Conservation (phyloP, 148 eudicot genomes). For the Dysphania ambrosioides region DNA sequence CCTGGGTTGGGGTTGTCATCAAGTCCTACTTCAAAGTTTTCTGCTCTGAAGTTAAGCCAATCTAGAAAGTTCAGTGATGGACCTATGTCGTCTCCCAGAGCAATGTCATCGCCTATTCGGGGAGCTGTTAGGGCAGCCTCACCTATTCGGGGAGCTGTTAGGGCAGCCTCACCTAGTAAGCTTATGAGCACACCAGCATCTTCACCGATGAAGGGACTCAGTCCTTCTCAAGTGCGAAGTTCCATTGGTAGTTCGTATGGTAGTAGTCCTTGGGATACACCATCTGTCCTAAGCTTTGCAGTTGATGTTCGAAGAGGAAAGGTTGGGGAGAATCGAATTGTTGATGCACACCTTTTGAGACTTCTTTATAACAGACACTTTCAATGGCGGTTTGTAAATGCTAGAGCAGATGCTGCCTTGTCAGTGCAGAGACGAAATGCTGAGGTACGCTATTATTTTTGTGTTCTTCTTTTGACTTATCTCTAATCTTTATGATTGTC, state of each 20-base stretch:
- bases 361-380: constrained; percentile 81
- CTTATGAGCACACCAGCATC: constrained; percentile 42
- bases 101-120: constrained; percentile 72
- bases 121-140: constrained; percentile 62
- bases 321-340: constrained; percentile 81
- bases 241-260: constrained; percentile 46
- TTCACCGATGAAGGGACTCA: constrained; percentile 64
- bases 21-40: constrained; percentile 59
- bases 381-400: constrained; percentile 98
- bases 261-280: constrained; percentile 58
- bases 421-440: constrained; percentile 68
- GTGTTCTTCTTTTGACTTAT: constrained; percentile 14
- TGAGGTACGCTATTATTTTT: constrained; percentile 50
- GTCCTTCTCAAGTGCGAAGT: constrained; percentile 72
- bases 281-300: constrained; percentile 87
- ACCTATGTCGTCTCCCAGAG: constrained; percentile 53
- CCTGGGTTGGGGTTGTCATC: constrained; percentile 61
- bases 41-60: constrained; percentile 52
- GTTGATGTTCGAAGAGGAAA: constrained; percentile 95
- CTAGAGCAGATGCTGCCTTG: constrained; percentile 71
- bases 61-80: constrained; percentile 60
- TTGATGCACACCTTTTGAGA: constrained; percentile 81
- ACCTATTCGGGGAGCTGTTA: constrained; percentile 52
- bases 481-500: background rate
- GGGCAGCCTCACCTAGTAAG: constrained; percentile 80